phyloP scores from a whole-genome alignment of 2,329 filamentous ascomycete genomes.

The Pseudophaeomoniella oleicola region DNA sequence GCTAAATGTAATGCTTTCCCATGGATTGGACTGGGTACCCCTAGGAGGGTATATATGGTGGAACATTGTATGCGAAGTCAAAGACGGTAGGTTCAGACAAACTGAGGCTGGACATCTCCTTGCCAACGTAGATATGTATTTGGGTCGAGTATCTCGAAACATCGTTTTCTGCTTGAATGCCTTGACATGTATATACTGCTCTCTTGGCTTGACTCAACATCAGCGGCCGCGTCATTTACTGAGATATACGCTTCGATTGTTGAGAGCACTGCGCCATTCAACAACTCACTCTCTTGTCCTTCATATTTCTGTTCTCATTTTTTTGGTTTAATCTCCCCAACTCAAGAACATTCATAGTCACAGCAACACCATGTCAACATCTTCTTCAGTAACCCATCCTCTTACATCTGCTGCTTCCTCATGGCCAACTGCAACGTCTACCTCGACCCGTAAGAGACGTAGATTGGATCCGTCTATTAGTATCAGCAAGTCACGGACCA shows the following conservation, averaged over 20 bases:
- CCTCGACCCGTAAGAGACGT: constrained; percentile 3
- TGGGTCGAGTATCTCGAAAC: too few species aligned
- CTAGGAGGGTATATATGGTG: too few species aligned
- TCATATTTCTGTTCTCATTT: neutral
- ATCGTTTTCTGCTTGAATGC: too few species aligned
- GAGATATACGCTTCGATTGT: too few species aligned
- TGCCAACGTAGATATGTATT: too few species aligned
- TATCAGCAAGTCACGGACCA: constrained; percentile 13
- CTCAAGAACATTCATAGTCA: neutral
- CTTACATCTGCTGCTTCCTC: constrained; percentile 3
- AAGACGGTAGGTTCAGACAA: too few species aligned
- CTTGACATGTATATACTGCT: too few species aligned
- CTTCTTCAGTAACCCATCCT: constrained; percentile 5
- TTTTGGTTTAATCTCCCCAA: neutral
- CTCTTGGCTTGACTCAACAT: too few species aligned
- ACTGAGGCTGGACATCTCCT: too few species aligned
- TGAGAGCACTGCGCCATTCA: too few species aligned
- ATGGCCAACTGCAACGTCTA: constrained; percentile 4
- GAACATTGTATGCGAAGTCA: too few species aligned
- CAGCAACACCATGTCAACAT: neutral
- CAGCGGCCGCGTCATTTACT: too few species aligned
- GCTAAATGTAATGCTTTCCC: neutral
- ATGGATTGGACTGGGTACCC: neutral
- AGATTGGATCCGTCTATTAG: constrained; percentile 6
- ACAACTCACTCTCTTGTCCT: neutral